Conservation (phyloP, 306 rosid genomes). For the Acacia crassicarpa region DNA sequence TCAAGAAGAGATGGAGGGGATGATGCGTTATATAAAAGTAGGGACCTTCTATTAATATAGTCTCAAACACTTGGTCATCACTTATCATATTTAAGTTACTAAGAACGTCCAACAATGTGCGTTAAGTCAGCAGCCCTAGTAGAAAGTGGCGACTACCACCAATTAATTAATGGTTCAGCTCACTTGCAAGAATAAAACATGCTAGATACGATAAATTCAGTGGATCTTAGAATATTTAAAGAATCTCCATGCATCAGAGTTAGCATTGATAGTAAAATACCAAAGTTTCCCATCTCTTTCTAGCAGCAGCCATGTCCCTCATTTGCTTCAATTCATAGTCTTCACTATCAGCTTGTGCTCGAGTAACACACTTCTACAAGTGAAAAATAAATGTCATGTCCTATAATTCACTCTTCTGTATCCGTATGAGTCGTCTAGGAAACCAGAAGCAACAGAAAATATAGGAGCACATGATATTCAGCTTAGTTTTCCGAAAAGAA, state of each 20-base stretch:
- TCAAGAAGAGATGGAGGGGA: neutral
- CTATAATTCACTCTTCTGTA: neutral
- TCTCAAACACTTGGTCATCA: neutral
- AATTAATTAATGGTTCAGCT: neutral
- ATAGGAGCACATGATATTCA: neutral
- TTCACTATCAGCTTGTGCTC: conserved; percentile 57
- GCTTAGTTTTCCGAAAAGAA: conserved; percentile 1
- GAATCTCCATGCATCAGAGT: conserved; percentile 12
- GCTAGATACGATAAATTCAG: conserved; percentile 12
- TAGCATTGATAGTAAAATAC: conserved; percentile 37
- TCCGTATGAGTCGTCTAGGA: neutral
- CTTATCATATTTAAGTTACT: neutral
- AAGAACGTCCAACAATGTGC: conserved; percentile 9
- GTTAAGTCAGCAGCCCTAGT: neutral
- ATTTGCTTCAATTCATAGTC: conserved; percentile 87
- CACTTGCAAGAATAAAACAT: conserved; percentile 2
- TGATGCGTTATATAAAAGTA: neutral
- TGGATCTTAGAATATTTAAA: conserved; percentile 18
- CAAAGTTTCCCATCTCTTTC: conserved; percentile 96
- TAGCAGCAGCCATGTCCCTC: conserved; percentile 93
- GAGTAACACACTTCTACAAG: conserved; percentile 46
- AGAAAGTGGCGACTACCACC: neutral
- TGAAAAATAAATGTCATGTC: neutral
- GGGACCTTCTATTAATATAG: neutral
- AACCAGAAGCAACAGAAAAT: neutral